phyloP scores from a whole-genome alignment of 2,329 filamentous ascomycete genomes.

The Epichloe baconii region DNA sequence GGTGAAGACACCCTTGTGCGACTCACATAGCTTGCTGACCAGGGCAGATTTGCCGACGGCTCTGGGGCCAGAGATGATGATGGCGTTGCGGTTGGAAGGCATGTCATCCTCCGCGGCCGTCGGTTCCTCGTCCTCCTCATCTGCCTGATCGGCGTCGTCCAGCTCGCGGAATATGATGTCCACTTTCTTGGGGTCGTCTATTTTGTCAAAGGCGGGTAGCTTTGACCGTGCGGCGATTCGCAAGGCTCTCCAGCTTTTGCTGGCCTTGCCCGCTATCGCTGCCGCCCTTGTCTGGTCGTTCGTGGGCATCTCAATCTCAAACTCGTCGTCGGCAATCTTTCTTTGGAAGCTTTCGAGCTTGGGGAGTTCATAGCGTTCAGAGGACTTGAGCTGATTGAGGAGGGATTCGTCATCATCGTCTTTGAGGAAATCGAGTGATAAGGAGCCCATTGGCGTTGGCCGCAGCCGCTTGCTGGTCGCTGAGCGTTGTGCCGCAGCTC shows the following conservation, averaged over 20 bases:
- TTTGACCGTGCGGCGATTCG: conserved; percentile 64
- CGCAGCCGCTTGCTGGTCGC: conserved; percentile 61
- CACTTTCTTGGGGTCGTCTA: conserved; percentile 69
- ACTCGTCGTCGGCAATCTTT: conserved; percentile 65
- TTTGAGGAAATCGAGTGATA: conserved; percentile 67
- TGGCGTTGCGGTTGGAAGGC: conserved; percentile 37
- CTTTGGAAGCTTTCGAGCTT: conserved; percentile 56
- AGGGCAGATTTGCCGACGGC: conserved; percentile 52
- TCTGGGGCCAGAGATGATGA: conserved; percentile 55
- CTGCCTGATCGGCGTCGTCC: conserved; percentile 24
- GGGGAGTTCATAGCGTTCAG: conserved; percentile 53
- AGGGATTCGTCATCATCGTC: conserved; percentile 46
- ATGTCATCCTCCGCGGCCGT: conserved; percentile 21
- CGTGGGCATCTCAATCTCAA: conserved; percentile 74
- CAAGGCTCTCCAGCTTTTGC: conserved; percentile 82
- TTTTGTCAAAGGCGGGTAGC: conserved; percentile 70
- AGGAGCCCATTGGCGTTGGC: conserved; percentile 53
- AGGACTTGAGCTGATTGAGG: conserved; percentile 56
- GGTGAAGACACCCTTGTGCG: conserved; percentile 53
- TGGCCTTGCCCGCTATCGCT: conserved; percentile 60
- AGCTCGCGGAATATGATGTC: conserved; percentile 41
- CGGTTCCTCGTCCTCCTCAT: conserved; percentile 18
- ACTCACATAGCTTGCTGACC: conserved; percentile 47
- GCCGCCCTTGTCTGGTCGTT: conserved; percentile 42
- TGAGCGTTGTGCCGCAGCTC: conserved; percentile 48